Percentiles rank a stretch among this genome's conserved stretches.
Evolutionary conservation across 305 asterid genomes (phyloP).

Genomic region (Solanum hybrid): DNA sequence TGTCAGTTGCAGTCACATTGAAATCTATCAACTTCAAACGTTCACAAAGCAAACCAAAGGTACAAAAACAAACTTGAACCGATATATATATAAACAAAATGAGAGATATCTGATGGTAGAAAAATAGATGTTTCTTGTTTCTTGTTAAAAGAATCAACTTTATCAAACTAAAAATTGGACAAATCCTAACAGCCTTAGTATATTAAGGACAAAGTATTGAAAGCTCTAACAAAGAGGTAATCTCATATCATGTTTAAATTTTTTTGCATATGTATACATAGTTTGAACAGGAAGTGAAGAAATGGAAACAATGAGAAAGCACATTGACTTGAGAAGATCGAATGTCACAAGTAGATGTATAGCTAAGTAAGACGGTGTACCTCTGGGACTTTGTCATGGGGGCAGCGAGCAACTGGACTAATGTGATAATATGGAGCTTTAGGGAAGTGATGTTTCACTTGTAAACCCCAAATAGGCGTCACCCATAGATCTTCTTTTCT

Average conservation of each 20-base stretch:
- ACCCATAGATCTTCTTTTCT: conserved; percentile 98
- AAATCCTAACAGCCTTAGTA: too few species aligned
- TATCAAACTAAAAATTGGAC: too few species aligned
- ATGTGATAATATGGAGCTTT: conserved; percentile 80
- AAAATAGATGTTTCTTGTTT: too few species aligned
- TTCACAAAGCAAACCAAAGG: too few species aligned
- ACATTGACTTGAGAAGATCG: not conserved
- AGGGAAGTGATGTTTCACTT: conserved; percentile 51
- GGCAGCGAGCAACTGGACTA: conserved; percentile 96
- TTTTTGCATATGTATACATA: not conserved
- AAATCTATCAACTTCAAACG: too few species aligned
- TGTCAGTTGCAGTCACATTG: too few species aligned
- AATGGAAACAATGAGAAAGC: not conserved
- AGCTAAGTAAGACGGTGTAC: conserved; percentile 15
- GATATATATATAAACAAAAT: too few species aligned
- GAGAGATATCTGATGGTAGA: too few species aligned
- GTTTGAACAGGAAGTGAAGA: not conserved
- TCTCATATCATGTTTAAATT: not conserved
- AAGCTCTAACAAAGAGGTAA: too few species aligned
- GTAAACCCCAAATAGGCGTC: conserved; percentile 62
- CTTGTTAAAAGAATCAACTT: too few species aligned
- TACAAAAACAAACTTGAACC: too few species aligned
- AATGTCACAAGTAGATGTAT: not conserved
- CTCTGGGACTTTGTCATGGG: conserved; percentile 84
- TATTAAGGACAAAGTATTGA: too few species aligned